Conservation (phyloP, 768 basidiomycete genomes). For the Suillus weaverae region DNA sequence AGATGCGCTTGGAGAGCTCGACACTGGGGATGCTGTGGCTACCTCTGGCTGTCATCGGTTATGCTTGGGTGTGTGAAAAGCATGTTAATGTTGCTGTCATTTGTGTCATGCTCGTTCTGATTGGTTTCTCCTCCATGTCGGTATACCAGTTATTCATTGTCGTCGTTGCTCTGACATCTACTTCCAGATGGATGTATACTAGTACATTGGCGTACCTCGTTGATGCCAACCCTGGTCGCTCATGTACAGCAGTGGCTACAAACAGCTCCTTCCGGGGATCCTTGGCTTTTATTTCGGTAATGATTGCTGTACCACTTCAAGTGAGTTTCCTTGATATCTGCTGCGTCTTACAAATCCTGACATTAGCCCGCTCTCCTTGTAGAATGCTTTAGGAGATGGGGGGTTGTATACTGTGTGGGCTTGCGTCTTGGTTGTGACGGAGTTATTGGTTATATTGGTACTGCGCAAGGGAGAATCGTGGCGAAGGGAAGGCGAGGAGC, state of each 20-base stretch:
- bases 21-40: conserved; percentile 51
- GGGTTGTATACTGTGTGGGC: conserved; percentile 73
- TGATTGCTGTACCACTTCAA: conserved; percentile 75
- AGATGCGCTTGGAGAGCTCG: conserved; percentile 77
- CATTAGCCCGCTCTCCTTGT: conserved; percentile 6
- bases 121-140: conserved; percentile 76
- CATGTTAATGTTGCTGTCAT: conserved; percentile 65
- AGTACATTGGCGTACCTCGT: conserved; percentile 82
- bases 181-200: conserved; percentile 55
- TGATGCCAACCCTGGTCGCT: conserved; percentile 84
- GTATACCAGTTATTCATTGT: conserved; percentile 20
- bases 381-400: conserved; percentile 77
- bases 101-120: conserved; percentile 68
- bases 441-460: conserved; percentile 57
- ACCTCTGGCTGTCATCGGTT: conserved; percentile 62
- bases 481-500: conserved; percentile 49
- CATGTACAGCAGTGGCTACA: conserved; percentile 69
- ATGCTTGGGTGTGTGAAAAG: conserved; percentile 73
- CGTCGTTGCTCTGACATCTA: conserved; percentile 2
- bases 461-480: conserved; percentile 57
- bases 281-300: conserved; percentile 67
- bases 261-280: conserved; percentile 78
- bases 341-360: neutral
- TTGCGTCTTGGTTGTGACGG: conserved; percentile 52
- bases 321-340: conserved; percentile 16